Percentiles rank a stretch among this genome's conserved stretches.
Conservation (phyloP, 192 early-diverging fungal species). For the Backusella mclennaniae region DNA sequence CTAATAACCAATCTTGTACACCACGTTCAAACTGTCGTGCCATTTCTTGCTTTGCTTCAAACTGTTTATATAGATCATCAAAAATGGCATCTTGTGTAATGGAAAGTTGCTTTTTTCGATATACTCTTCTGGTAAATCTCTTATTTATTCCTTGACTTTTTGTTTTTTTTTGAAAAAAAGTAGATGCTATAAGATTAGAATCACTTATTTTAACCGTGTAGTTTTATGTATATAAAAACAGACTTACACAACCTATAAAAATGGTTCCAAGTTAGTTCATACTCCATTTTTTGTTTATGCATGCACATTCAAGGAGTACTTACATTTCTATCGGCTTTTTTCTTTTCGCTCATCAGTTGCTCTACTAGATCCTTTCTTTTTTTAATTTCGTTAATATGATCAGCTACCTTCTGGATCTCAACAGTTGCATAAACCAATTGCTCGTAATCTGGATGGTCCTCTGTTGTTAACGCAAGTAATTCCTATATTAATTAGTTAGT, state of each 20-base stretch:
- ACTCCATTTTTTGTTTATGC: not conserved
- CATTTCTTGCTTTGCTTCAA: conserved; percentile 51
- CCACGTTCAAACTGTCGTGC: conserved; percentile 48
- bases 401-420: conserved; percentile 66
- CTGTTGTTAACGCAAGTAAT: conserved; percentile 42
- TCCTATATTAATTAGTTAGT: conserved; percentile 10
- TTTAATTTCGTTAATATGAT: conserved; percentile 84
- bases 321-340: conserved; percentile 68
- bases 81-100: conserved; percentile 54
- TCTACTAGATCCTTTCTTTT: conserved; percentile 83
- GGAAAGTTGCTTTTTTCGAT: conserved; percentile 61
- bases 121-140: conserved; percentile 59
- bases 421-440: conserved; percentile 44
- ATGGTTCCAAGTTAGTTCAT: not conserved
- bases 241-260: conserved; percentile 40
- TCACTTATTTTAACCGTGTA: not conserved
- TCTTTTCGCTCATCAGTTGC: conserved; percentile 74
- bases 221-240: not conserved
- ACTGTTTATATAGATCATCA: conserved; percentile 54
- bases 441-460: conserved; percentile 55
- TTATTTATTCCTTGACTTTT: conserved; percentile 78
- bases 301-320: conserved; percentile 28
- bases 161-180: conserved; percentile 7
- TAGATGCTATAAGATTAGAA: not conserved
- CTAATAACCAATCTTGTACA: conserved; percentile 46